Percentiles rank a stretch among this genome's conserved stretches.
Conservation (phyloP, 106 monocot genomes). For the Dendrobium huoshanense region DNA sequence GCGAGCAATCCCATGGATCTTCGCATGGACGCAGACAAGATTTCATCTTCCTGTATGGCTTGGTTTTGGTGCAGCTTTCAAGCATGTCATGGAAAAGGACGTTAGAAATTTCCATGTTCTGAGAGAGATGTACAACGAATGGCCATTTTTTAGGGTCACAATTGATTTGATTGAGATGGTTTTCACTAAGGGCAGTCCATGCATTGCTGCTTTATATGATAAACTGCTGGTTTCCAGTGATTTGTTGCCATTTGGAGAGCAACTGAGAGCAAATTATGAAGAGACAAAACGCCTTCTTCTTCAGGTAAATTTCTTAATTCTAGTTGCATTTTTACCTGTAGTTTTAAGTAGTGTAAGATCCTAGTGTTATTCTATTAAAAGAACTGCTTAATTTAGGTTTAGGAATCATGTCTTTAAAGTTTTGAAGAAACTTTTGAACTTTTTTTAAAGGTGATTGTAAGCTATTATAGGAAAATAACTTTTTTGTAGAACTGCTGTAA, state of each 20-base stretch:
- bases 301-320: constrained; percentile 33
- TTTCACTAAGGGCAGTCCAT: constrained; percentile 90
- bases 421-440: too few relatives aligned
- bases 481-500: too few relatives aligned
- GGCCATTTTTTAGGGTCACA: constrained; percentile 97
- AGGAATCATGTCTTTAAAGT: too few relatives aligned
- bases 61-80: constrained; percentile 91
- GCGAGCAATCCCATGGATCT: constrained; percentile 98
- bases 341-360: too few relatives aligned
- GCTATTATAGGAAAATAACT: too few relatives aligned
- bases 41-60: constrained; percentile 99
- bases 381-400: too few relatives aligned
- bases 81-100: constrained; percentile 64
- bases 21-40: constrained; percentile 99
- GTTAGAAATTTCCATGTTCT: constrained; percentile 58
- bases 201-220: constrained; percentile 86
- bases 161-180: constrained; percentile 99
- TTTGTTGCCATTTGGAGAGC: constrained; percentile 71
- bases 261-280: constrained; percentile 60
- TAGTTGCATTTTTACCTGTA: background rate
- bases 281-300: constrained; percentile 91
- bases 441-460: too few relatives aligned
- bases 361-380: too few relatives aligned
- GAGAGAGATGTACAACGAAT: constrained; percentile 82
- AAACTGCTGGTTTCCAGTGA: constrained; percentile 83